Base-by-base conservation (phyloP, 1,139 yeast species). In the Hansenula sp. region DNA sequence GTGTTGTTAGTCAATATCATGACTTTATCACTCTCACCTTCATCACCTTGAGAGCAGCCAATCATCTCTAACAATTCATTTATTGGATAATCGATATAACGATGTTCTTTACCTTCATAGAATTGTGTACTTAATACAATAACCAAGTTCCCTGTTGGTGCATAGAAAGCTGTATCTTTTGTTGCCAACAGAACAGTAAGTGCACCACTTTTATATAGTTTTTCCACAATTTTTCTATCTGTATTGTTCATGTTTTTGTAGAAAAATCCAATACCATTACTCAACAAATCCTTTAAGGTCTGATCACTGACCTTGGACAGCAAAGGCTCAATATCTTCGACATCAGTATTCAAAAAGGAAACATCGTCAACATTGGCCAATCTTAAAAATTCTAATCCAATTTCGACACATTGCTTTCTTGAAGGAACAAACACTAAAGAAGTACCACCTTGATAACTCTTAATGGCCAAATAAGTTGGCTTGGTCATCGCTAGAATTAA, bases 31-130 rank as follows among this genome's bases (percentile, higher is more conserved):
- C 50, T 40, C 3, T 57, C 58, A 16, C 53, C 60, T 10, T 52
- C 49, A 1, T 50, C 59, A 14, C 64, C 60, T 34, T 62, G 56
- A 10, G 84, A 73, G 44, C 73, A 64, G 0, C 95, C 95, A 38
- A 83, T 64, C 90, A 88, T 85, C 49, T 85, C 94, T 38, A 82
- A 59, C 1, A 89, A 38, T 16, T 79, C 82, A 50, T 72, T 74
- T 27, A 87, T 68, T 0, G 87, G 67, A 56, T 88, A 89, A 55
- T 83, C 88, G 37, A 80, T 63, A 48, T 73, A 76, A 24, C 90
- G 65, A 51, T 80, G 85, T 48, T 85, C 96, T 37, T 70, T 74
- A 1, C 86, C 92, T 41, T 88, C 95, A 53, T 70, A 84, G 25
- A 65, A 70, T 47, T 78, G 82, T 0, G 97, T 88, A 6, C 95